phyloP scores from a whole-genome alignment of 148 eudicot species.

The Rhododendron mucronatum region DNA sequence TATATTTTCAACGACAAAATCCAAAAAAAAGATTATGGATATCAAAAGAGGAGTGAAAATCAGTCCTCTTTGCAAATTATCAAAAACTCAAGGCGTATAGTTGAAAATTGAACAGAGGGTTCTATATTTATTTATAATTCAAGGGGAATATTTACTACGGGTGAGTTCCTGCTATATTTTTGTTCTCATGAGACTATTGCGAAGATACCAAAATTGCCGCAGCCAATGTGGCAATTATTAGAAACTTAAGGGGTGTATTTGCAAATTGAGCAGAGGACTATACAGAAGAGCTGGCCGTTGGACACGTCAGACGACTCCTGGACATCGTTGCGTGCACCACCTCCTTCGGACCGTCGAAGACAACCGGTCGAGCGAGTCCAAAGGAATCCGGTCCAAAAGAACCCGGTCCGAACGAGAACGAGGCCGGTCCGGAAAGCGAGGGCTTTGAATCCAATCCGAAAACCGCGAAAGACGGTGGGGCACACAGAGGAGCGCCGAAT shows the following conservation, averaged over 20 bases:
- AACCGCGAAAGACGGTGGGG: slow-evolving; percentile 13
- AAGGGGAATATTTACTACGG: too few species aligned
- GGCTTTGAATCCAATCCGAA: slow-evolving; percentile 14
- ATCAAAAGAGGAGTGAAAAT: too few species aligned
- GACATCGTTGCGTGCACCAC: slow-evolving; percentile 89
- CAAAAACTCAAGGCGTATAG: not conserved
- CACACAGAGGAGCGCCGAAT: not conserved
- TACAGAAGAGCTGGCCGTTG: slow-evolving; percentile 52
- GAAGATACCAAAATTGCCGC: too few species aligned
- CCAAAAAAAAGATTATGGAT: too few species aligned
- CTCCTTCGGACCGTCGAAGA: slow-evolving; percentile 43
- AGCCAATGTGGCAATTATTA: too few species aligned
- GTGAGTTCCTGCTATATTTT: too few species aligned
- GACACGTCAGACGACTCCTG: slow-evolving; percentile 72
- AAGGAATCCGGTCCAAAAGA: slow-evolving; percentile 24
- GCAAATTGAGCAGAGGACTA: slow-evolving; percentile 54
- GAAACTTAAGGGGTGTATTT: not conserved
- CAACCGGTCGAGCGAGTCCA: slow-evolving; percentile 18
- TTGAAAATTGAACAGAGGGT: slow-evolving; percentile 38
- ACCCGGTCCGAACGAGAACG: slow-evolving; percentile 20
- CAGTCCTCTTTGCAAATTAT: too few species aligned
- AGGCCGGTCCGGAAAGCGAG: slow-evolving; percentile 13
- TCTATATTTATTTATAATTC: too few species aligned
- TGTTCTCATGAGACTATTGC: too few species aligned
- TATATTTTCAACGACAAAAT: too few species aligned